Conservation (phyloP, 2,329 filamentous ascomycete species). For the Podosphaera xanthii region DNA sequence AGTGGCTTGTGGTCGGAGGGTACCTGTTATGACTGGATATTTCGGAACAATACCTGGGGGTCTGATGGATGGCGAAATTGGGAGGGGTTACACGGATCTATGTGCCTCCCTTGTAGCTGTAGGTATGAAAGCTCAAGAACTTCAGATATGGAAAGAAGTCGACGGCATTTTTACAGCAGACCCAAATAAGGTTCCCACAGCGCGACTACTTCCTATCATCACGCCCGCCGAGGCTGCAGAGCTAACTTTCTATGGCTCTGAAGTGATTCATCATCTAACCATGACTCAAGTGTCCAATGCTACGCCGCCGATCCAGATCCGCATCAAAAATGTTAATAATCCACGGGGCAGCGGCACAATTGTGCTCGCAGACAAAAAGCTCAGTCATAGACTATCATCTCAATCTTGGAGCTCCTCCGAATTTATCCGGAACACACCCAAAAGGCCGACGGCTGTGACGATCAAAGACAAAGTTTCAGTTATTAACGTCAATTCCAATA, state of each 20-base stretch:
- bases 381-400: slow-evolving; percentile 28
- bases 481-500: slow-evolving; percentile 95
- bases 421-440: slow-evolving; percentile 31
- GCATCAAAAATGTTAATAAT: slow-evolving; percentile 85
- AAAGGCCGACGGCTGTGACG: slow-evolving; percentile 70
- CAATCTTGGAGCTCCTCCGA: slow-evolving; percentile 24
- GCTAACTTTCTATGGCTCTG: slow-evolving; percentile 79
- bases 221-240: slow-evolving; percentile 90
- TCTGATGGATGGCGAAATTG: slow-evolving; percentile 68
- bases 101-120: slow-evolving; percentile 85
- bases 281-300: slow-evolving; percentile 91
- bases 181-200: slow-evolving; percentile 74
- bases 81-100: slow-evolving; percentile 87
- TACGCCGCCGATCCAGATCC: slow-evolving; percentile 55
- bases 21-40: slow-evolving; percentile 75
- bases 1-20: slow-evolving; percentile 36
- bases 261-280: slow-evolving; percentile 95
- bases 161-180: slow-evolving; percentile 79
- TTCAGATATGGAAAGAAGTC: slow-evolving; percentile 98
- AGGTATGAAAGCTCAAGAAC: slow-evolving; percentile 61
- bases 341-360: slow-evolving; percentile 57
- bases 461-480: slow-evolving; percentile 95
- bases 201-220: slow-evolving; percentile 67
- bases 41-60: slow-evolving; percentile 86
- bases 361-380: slow-evolving; percentile 51